Evolutionary conservation across 1,284 basidiomycete genomes (phyloP).

Genomic region (Trametes pubescens): DNA sequence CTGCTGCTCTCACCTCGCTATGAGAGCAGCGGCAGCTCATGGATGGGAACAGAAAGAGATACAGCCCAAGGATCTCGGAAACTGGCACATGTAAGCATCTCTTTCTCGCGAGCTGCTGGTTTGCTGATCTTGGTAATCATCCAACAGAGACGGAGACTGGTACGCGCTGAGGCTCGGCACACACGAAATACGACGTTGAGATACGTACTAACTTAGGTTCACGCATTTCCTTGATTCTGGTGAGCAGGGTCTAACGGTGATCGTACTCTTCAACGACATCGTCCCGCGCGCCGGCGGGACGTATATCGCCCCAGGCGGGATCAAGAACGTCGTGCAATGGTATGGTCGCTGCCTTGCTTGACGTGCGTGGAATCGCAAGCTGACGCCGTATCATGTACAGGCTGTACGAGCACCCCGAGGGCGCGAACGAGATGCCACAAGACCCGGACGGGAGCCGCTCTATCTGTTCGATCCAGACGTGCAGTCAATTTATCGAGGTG

Average conservation of each 20-base stretch:
- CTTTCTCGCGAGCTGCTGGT: neutral
- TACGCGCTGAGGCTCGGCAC: conserved; percentile 7
- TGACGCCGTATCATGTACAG: conserved; percentile 15
- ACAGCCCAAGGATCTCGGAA: conserved; percentile 43
- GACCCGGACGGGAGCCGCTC: conserved; percentile 41
- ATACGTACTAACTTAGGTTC: conserved; percentile 34
- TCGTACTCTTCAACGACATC: conserved; percentile 48
- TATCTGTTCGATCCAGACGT: conserved; percentile 39
- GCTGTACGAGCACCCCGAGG: conserved; percentile 43
- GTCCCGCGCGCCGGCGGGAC: conserved; percentile 45
- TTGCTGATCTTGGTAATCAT: neutral
- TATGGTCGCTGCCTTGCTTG: conserved; percentile 5
- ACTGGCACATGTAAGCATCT: conserved; percentile 45
- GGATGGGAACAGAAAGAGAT: conserved; percentile 33
- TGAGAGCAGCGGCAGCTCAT: neutral
- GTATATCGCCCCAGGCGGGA: conserved; percentile 47
- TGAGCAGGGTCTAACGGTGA: conserved; percentile 47
- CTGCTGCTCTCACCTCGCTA: neutral
- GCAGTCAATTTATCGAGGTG: conserved; percentile 44
- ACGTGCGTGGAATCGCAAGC: neutral
- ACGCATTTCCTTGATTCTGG: conserved; percentile 49
- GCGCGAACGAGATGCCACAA: conserved; percentile 33
- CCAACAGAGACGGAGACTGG: conserved; percentile 44
- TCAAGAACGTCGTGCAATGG: conserved; percentile 46
- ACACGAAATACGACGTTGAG: neutral